Conservation (phyloP, 192 early-diverging fungal genomes). For the Funneliformis mosseae region DNA sequence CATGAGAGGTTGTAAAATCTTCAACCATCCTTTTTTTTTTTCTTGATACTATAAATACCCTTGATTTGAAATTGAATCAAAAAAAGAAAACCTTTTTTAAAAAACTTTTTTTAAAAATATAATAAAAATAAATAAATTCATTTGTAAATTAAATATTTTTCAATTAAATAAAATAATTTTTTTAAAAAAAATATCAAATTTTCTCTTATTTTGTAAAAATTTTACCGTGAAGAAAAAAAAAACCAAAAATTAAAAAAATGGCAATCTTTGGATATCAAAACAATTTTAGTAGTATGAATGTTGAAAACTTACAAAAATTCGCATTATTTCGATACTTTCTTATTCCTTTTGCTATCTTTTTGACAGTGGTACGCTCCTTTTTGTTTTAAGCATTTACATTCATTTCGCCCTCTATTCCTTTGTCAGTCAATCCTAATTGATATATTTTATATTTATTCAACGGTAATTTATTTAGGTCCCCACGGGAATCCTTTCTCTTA, state of each 20-base stretch:
- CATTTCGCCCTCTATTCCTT: neutral
- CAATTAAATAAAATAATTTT: neutral
- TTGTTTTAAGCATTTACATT: neutral
- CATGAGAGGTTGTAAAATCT: neutral
- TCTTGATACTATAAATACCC: neutral
- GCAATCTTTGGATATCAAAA: constrained; percentile 1
- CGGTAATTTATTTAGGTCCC: neutral
- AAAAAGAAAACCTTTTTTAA: neutral
- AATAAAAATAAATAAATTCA: neutral
- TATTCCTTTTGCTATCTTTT: constrained; percentile 14
- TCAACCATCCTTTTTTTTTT: neutral
- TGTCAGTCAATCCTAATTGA: neutral
- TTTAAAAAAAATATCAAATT: neutral
- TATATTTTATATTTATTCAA: neutral
- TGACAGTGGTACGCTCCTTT: constrained; percentile 4
- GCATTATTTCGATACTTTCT: constrained; percentile 3
- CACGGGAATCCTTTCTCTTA: constrained; percentile 1
- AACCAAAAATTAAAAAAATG: neutral
- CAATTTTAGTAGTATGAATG: neutral
- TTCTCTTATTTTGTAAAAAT: neutral
- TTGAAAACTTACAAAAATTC: neutral
- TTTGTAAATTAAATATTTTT: neutral
- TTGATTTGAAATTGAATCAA: neutral
- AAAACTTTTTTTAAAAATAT: neutral
- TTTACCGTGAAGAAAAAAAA: no score